Conservation (phyloP, 805 yeast genomes). For the Saccharomycopsis capsularis region DNA sequence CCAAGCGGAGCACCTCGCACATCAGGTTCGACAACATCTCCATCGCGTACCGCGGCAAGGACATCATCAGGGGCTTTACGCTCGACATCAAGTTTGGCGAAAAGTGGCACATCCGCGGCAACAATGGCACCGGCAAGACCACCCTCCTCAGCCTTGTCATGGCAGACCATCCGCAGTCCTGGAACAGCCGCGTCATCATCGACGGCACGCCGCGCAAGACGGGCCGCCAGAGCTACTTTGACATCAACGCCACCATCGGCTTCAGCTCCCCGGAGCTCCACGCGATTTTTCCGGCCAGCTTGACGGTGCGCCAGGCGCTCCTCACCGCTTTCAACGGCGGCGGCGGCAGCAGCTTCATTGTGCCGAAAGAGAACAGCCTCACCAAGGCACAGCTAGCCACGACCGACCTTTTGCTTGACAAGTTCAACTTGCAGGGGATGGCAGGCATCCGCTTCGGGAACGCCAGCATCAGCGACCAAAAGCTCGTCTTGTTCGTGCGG, state of each 20-base stretch:
- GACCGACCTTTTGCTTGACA: slow-evolving; percentile 40
- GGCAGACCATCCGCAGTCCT: slow-evolving; percentile 95
- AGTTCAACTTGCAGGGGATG: slow-evolving; percentile 36
- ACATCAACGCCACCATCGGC: slow-evolving; percentile 73
- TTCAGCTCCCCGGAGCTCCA: slow-evolving; percentile 90
- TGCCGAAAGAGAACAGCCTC: slow-evolving; percentile 25
- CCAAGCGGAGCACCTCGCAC: not conserved
- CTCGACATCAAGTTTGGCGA: slow-evolving; percentile 70
- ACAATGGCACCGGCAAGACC: slow-evolving; percentile 91
- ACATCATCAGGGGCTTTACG: slow-evolving; percentile 49
- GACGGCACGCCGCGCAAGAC: slow-evolving; percentile 64
- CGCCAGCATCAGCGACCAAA: slow-evolving; percentile 66
- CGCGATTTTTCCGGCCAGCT: slow-evolving; percentile 62
- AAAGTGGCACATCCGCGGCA: slow-evolving; percentile 84
- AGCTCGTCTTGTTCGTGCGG: slow-evolving; percentile 66
- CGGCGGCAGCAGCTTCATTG: slow-evolving; percentile 2
- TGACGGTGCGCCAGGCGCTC: slow-evolving; percentile 51
- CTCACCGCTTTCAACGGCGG: slow-evolving; percentile 55
- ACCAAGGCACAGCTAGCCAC: slow-evolving; percentile 31
- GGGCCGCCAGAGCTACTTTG: slow-evolving; percentile 71
- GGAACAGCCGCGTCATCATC: slow-evolving; percentile 64
- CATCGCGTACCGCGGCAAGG: slow-evolving; percentile 57
- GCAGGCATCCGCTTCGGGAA: slow-evolving; percentile 42
- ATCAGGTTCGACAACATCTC: slow-evolving; percentile 56
- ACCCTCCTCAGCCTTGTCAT: slow-evolving; percentile 78